These are phyloP conservation scores for Saccharomycopsis synnaedendra DNA, from an alignment of 805 yeast species.

Conservation along the genomic window DNA sequence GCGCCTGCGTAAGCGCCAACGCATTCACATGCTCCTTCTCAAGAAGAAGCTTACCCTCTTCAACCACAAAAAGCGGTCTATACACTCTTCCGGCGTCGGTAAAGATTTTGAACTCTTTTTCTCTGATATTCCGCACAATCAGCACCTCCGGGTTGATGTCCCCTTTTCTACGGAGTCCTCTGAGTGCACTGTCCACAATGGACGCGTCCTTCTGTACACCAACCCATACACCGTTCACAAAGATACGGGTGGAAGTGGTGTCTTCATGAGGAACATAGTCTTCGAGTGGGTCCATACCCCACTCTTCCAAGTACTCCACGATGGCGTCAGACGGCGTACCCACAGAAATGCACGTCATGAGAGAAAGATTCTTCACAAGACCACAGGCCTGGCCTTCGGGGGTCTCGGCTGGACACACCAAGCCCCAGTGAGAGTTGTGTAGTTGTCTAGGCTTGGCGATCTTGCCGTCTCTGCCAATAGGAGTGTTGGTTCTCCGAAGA, in stretches of 20 bases:
- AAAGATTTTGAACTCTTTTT: conserved; percentile 88
- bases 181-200: conserved; percentile 81
- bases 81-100: conserved; percentile 99
- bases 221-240: conserved; percentile 98
- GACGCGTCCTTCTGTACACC: conserved; percentile 97
- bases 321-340: conserved; percentile 97
- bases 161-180: conserved; percentile 86
- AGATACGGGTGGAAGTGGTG: conserved; percentile 85
- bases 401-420: conserved; percentile 99
- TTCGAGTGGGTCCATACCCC: conserved; percentile 98
- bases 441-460: conserved; percentile 97
- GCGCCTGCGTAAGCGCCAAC: conserved; percentile 53
- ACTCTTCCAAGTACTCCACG: conserved; percentile 84
- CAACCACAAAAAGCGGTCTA: conserved; percentile 91
- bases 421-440: conserved; percentile 99
- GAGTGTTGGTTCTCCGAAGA: conserved; percentile 97
- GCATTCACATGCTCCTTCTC: conserved; percentile 75
- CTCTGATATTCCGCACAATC: conserved; percentile 92
- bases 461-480: conserved; percentile 98
- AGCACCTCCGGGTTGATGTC: conserved; percentile 95
- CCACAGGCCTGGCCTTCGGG: conserved; percentile 99
- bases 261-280: conserved; percentile 90
- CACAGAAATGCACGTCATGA: conserved; percentile 96
- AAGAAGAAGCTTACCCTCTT: conserved; percentile 71
- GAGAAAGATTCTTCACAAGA: conserved; percentile 86